Percentiles rank a stretch among this genome's conserved stretches.
These are phyloP conservation scores for Rachicladosporium sp. DNA, from an alignment of 2,329 filamentous ascomycete genomes.

Conservation along the genomic window DNA sequence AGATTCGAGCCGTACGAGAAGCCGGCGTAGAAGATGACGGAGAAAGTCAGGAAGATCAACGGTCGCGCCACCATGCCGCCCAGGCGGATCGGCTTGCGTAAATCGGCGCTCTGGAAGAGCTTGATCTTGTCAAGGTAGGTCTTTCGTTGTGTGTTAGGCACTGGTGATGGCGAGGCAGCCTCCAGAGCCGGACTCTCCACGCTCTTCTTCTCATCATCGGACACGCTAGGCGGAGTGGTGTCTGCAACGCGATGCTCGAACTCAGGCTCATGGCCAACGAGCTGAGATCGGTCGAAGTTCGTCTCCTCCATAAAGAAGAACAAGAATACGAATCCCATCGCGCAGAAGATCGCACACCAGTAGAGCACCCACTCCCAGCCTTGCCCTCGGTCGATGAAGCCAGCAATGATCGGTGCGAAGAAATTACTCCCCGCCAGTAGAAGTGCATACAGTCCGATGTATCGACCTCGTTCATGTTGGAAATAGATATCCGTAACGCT, in stretches of 20 bases:
- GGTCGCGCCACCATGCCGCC: slow-evolving; percentile 19
- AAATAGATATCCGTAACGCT: slow-evolving; percentile 19
- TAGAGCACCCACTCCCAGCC: slow-evolving; percentile 39
- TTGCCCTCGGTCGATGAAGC: slow-evolving; percentile 37
- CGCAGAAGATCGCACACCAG: slow-evolving; percentile 44
- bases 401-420: slow-evolving; percentile 33
- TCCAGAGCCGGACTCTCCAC: background rate
- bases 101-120: background rate
- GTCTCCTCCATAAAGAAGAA: slow-evolving; percentile 52
- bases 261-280: slow-evolving; percentile 4
- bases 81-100: slow-evolving; percentile 18
- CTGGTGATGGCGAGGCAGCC: background rate
- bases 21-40: slow-evolving; percentile 4
- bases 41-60: slow-evolving; percentile 22
- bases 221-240: too few relatives aligned
- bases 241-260: too few relatives aligned
- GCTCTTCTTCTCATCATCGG: too few relatives aligned
- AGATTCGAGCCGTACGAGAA: slow-evolving; percentile 5
- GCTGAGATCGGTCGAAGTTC: slow-evolving; percentile 31
- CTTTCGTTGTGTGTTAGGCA: slow-evolving; percentile 9
- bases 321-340: slow-evolving; percentile 36
- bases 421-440: slow-evolving; percentile 13
- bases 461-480: slow-evolving; percentile 19
- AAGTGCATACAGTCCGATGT: slow-evolving; percentile 18
- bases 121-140: slow-evolving; percentile 24